These are phyloP conservation scores for Rhizopus arrhizus DNA, from an alignment of 371 early-diverging fungal species.

Conservation along the genomic window DNA sequence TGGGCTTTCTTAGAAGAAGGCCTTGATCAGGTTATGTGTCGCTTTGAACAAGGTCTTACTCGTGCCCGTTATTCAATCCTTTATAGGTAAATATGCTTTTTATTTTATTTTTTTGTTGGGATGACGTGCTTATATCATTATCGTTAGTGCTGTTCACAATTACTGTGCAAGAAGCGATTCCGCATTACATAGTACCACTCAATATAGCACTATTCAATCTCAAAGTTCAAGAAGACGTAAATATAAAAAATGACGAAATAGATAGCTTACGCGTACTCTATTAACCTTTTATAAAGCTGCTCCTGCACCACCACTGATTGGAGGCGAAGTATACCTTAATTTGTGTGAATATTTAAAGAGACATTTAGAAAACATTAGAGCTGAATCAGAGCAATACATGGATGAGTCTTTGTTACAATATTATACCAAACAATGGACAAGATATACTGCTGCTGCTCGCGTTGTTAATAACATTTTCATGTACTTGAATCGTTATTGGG, in stretches of 20 bases:
- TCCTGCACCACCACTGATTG: conserved; percentile 78
- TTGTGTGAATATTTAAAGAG: conserved; percentile 74
- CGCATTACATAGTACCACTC: conserved; percentile 19
- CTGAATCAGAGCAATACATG: conserved; percentile 65
- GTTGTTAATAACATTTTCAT: conserved; percentile 89
- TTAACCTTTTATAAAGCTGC: conserved; percentile 5
- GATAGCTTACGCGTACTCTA: background rate
- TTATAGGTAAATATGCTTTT: conserved; percentile 73
- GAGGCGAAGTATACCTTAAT: conserved; percentile 81
- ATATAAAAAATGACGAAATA: background rate
- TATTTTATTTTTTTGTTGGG: background rate
- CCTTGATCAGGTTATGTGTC: conserved; percentile 79
- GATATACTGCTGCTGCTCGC: conserved; percentile 83
- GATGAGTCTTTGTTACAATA: conserved; percentile 84
- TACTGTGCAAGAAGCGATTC: conserved; percentile 68
- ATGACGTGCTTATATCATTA: conserved; percentile 6
- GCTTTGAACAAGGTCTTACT: conserved; percentile 75
- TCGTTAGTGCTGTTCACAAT: conserved; percentile 77
- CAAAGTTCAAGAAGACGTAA: conserved; percentile 39
- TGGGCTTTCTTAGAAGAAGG: conserved; percentile 80
- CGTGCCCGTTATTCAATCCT: conserved; percentile 79
- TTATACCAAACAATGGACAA: conserved; percentile 88
- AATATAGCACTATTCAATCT: conserved; percentile 12
- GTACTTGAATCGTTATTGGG: conserved; percentile 97
- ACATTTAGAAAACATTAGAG: conserved; percentile 63